Conservation (phyloP, 495 filamentous ascomycete species). For the Chaetomium tenue region DNA sequence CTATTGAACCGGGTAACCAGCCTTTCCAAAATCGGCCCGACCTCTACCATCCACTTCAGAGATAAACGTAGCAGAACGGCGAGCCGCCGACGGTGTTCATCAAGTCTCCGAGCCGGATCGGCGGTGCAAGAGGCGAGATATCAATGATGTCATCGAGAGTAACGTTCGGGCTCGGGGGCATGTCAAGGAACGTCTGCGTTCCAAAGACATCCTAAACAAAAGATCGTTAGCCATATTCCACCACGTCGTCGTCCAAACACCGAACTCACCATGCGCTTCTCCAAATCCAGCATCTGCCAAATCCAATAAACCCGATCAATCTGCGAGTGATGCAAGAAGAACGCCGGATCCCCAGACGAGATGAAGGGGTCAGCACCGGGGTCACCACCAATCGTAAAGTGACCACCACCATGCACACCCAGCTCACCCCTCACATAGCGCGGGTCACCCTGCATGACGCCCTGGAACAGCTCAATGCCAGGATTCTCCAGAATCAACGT, state of each 20-base stretch:
- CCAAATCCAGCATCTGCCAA: conserved; percentile 3
- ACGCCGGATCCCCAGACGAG: conserved; percentile 36
- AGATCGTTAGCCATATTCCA: too few relatives aligned
- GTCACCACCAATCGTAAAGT: conserved; percentile 62
- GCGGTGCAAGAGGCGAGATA: too few relatives aligned
- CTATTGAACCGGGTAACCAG: too few relatives aligned
- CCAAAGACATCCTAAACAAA: neutral
- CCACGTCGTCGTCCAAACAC: too few relatives aligned
- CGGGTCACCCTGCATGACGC: conserved; percentile 51
- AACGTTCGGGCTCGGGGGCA: neutral
- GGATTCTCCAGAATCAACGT: conserved; percentile 43
- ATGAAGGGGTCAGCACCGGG: conserved; percentile 57
- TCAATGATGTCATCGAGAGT: conserved; percentile 1
- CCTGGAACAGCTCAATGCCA: conserved; percentile 51
- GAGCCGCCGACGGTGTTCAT: too few relatives aligned
- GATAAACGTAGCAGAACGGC: too few relatives aligned
- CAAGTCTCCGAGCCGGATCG: too few relatives aligned
- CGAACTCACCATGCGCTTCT: too few relatives aligned
- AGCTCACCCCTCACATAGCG: conserved; percentile 40
- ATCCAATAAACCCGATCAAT: conserved; percentile 58
- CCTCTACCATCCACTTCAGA: too few relatives aligned
- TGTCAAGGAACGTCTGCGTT: conserved; percentile 1
- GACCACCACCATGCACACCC: conserved; percentile 62
- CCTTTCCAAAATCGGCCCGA: too few relatives aligned
- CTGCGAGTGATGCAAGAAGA: conserved; percentile 65